A percentile compares a stretch with the other conserved stretches of the same genome.
These are phyloP conservation scores for Leccinum aurantiacum DNA, from an alignment of 768 basidiomycete species.

Conservation along the genomic window DNA sequence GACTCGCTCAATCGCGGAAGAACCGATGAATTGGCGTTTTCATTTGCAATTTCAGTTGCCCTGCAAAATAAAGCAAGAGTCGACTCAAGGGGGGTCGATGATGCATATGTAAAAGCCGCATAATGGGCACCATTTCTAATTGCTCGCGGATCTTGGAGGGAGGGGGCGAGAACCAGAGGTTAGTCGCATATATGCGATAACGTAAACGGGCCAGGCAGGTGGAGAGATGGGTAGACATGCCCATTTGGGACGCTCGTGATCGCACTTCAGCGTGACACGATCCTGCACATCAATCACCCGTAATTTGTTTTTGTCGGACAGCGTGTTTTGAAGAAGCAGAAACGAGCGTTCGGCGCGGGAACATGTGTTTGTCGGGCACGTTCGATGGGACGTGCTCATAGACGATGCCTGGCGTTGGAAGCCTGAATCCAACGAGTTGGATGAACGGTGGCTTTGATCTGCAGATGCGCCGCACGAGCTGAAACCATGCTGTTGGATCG, in stretches of 20 bases:
- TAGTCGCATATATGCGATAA: constrained; percentile 7
- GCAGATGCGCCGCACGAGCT: constrained; percentile 4
- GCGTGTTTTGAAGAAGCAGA: background rate
- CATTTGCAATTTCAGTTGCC: background rate
- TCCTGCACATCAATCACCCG: background rate
- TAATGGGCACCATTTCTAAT: background rate
- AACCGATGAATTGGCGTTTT: background rate
- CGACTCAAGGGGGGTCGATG: background rate
- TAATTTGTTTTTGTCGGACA: background rate
- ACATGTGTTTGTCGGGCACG: constrained; percentile 1
- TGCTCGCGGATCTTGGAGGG: constrained; percentile 7
- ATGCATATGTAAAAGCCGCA: background rate
- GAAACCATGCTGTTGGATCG: constrained; percentile 11
- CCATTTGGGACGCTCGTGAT: constrained; percentile 1
- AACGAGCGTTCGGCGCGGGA: background rate
- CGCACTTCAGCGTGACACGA: background rate
- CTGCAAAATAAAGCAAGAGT: background rate
- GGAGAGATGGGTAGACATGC: background rate
- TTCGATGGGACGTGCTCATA: background rate
- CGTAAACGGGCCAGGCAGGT: constrained; percentile 15
- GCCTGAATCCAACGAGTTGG: constrained; percentile 2
- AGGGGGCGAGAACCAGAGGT: constrained; percentile 3
- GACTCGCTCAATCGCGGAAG: background rate
- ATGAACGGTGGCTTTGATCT: constrained; percentile 17
- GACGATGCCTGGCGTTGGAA: constrained; percentile 3